These are phyloP conservation scores for Mucuna pruriens DNA, from an alignment of 306 rosid genomes.

Conservation along the genomic window DNA sequence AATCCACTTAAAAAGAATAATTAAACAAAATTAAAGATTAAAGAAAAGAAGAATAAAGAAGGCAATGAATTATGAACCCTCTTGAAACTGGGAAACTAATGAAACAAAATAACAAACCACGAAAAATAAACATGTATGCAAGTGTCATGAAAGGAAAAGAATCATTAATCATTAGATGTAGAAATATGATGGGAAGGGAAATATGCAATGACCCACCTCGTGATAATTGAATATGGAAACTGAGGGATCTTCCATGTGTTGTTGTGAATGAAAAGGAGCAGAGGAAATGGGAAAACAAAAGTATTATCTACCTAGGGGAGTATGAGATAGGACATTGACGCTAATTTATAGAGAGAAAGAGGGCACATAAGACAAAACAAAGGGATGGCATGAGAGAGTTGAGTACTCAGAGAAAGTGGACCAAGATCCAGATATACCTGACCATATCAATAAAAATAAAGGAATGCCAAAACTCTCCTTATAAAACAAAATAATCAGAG, in stretches of 20 bases:
- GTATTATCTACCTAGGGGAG: constrained; percentile 26
- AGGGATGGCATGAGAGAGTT: constrained; percentile 21
- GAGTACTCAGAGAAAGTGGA: constrained; percentile 31
- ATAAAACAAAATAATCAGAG: neutral
- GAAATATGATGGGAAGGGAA: neutral
- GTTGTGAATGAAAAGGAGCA: neutral
- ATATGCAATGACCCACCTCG: constrained; percentile 60
- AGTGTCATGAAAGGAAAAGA: neutral
- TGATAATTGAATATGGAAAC: constrained; percentile 52
- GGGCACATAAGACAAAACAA: constrained; percentile 48
- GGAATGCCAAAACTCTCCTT: constrained; percentile 42
- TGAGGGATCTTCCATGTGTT: constrained; percentile 60
- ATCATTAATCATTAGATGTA: neutral
- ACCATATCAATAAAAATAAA: constrained; percentile 47
- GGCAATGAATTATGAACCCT: neutral
- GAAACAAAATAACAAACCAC: constrained; percentile 27
- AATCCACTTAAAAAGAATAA: neutral
- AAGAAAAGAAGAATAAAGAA: neutral
- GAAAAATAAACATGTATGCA: neutral
- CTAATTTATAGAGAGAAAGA: constrained; percentile 53
- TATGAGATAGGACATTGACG: constrained; percentile 13
- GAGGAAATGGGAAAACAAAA: constrained; percentile 11
- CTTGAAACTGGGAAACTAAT: neutral
- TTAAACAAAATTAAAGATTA: too few relatives aligned
- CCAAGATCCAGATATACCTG: constrained; percentile 43